Percentiles rank a stretch among this genome's conserved stretches.
These are phyloP conservation scores for Colletotrichum orchidophilum DNA, from an alignment of 2,329 filamentous ascomycete genomes.

Conservation along the genomic window DNA sequence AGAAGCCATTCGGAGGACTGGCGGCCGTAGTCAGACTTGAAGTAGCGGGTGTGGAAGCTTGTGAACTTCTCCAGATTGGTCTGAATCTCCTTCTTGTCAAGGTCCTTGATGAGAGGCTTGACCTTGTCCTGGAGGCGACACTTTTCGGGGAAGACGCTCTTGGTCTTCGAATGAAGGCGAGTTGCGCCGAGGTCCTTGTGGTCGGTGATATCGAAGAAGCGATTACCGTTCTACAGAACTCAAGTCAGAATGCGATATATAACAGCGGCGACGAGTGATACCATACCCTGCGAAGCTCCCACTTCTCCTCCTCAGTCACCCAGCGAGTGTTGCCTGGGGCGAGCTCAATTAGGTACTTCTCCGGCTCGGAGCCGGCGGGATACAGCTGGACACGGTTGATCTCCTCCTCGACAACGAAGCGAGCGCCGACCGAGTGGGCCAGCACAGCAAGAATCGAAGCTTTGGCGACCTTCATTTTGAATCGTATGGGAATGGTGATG, in stretches of 20 bases:
- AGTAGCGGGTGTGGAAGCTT: slow-evolving; percentile 84
- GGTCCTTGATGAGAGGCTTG: slow-evolving; percentile 70
- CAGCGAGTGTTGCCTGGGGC: slow-evolving; percentile 84
- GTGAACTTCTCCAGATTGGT: slow-evolving; percentile 82
- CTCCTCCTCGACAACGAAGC: slow-evolving; percentile 65
- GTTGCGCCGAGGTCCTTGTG: slow-evolving; percentile 69
- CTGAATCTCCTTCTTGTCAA: slow-evolving; percentile 81
- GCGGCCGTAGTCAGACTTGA: slow-evolving; percentile 79
- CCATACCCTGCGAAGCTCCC: slow-evolving; percentile 83
- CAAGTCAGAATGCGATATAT: background rate
- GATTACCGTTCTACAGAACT: slow-evolving; percentile 75
- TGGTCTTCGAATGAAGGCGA: slow-evolving; percentile 43
- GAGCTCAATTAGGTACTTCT: slow-evolving; percentile 82
- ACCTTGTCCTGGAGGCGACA: slow-evolving; percentile 73
- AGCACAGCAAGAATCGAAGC: slow-evolving; percentile 64
- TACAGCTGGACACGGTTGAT: slow-evolving; percentile 59
- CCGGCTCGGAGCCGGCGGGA: slow-evolving; percentile 51
- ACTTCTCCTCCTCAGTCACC: slow-evolving; percentile 96
- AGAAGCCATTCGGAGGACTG: slow-evolving; percentile 91
- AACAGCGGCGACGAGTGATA: background rate
- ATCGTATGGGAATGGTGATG: background rate
- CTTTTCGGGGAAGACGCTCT: slow-evolving; percentile 73
- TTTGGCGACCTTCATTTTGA: slow-evolving; percentile 62
- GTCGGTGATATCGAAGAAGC: slow-evolving; percentile 95
- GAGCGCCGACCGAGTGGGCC: slow-evolving; percentile 63